Percentiles rank a stretch among this genome's conserved stretches.
Evolutionary conservation across 2,329 filamentous ascomycete genomes (phyloP).

Genomic region (Alternaria longipes): DNA sequence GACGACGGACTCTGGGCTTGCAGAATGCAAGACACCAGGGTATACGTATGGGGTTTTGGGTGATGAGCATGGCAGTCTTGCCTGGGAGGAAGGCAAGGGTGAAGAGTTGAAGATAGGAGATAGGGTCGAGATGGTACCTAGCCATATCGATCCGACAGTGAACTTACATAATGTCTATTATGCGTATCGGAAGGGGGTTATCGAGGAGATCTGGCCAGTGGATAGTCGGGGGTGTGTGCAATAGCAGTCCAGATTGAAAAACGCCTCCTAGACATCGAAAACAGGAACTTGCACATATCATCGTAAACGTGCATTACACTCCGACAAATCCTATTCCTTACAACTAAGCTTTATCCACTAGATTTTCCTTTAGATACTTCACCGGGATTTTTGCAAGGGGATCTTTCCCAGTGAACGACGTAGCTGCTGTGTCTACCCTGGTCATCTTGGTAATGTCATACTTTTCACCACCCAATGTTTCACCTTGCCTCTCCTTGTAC

Average conservation of each 20-base stretch:
- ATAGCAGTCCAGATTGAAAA: slow-evolving; percentile 27
- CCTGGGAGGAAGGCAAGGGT: slow-evolving; percentile 54
- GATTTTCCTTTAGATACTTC: slow-evolving; percentile 15
- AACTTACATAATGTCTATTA: slow-evolving; percentile 64
- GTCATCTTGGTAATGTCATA: slow-evolving; percentile 35
- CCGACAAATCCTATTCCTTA: background rate
- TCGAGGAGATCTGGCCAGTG: slow-evolving; percentile 63
- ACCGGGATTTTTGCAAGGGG: slow-evolving; percentile 19
- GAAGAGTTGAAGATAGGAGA: slow-evolving; percentile 56
- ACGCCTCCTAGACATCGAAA: background rate
- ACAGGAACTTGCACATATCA: background rate
- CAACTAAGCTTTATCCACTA: slow-evolving; percentile 13
- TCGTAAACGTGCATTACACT: background rate
- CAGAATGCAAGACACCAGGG: slow-evolving; percentile 56
- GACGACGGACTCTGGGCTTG: slow-evolving; percentile 62
- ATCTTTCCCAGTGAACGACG: slow-evolving; percentile 23
- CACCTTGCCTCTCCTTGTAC: slow-evolving; percentile 13
- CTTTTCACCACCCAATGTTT: slow-evolving; percentile 16
- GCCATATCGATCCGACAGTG: slow-evolving; percentile 65
- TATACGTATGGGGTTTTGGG: slow-evolving; percentile 58
- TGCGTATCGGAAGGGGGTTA: slow-evolving; percentile 58
- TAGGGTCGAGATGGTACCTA: slow-evolving; percentile 62
- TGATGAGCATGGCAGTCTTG: slow-evolving; percentile 61
- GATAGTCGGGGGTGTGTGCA: slow-evolving; percentile 63
- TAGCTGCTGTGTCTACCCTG: slow-evolving; percentile 19